A percentile compares a stretch with the other conserved stretches of the same genome.
Evolutionary conservation across 495 filamentous ascomycete genomes (phyloP).

Genomic region (Penicillium psychrofluorescens): DNA sequence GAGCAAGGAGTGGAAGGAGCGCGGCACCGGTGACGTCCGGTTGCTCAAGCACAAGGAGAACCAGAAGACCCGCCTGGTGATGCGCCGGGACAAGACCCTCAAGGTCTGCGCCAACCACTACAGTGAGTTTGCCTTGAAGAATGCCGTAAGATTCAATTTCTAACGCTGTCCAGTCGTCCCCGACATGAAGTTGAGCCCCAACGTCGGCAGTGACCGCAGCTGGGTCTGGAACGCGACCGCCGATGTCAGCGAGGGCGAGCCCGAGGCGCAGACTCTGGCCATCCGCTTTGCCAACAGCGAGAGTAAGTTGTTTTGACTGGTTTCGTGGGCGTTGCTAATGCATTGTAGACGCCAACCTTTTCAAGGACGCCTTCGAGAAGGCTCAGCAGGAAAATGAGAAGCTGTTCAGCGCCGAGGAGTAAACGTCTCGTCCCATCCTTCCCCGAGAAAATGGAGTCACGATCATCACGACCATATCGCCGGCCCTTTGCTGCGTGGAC

Average conservation of each 20-base stretch:
- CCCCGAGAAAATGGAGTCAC: not conserved
- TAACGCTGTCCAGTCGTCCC: slow-evolving; percentile 68
- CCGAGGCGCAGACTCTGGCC: slow-evolving; percentile 90
- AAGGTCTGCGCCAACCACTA: slow-evolving; percentile 99
- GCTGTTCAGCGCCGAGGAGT: slow-evolving; percentile 55
- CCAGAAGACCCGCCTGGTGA: slow-evolving; percentile 93
- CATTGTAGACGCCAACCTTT: slow-evolving; percentile 77
- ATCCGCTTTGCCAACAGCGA: slow-evolving; percentile 98
- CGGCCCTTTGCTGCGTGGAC: slow-evolving; percentile 5
- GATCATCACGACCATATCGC: slow-evolving; percentile 3
- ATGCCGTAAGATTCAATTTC: not conserved
- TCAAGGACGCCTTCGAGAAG: slow-evolving; percentile 98
- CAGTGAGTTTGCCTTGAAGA: slow-evolving; percentile 50
- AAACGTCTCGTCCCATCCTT: slow-evolving; percentile 2
- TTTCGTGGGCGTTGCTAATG: slow-evolving; percentile 1
- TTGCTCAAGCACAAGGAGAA: slow-evolving; percentile 98
- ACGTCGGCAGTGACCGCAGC: slow-evolving; percentile 93
- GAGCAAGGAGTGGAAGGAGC: slow-evolving; percentile 95
- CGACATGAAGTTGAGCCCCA: slow-evolving; percentile 97
- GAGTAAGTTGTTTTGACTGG: slow-evolving; percentile 55
- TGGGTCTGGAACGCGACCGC: slow-evolving; percentile 99
- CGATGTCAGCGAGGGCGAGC: slow-evolving; percentile 96
- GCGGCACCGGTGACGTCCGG: slow-evolving; percentile 92
- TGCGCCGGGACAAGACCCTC: slow-evolving; percentile 98
- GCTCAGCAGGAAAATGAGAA: slow-evolving; percentile 95